phyloP scores from a whole-genome alignment of 2,329 filamentous ascomycete species.

The Exserohilum turcica region DNA sequence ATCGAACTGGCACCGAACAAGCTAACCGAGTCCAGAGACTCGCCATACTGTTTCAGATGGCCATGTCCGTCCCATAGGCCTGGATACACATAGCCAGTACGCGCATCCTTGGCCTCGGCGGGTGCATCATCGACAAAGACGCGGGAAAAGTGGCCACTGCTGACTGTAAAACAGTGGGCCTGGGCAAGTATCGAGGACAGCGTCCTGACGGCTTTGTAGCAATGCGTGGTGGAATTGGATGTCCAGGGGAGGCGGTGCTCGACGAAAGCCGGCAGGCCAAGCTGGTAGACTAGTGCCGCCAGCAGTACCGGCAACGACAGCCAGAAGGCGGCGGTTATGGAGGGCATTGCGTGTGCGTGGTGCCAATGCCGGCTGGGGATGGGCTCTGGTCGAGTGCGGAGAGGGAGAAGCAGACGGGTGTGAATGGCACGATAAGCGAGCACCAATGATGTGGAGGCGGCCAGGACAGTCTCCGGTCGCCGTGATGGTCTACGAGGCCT shows the following conservation, averaged over 20 bases:
- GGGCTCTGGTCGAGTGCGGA: background rate
- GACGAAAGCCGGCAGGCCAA: conserved; percentile 26
- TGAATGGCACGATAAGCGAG: conserved; percentile 5
- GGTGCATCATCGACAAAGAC: conserved; percentile 33
- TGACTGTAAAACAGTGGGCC: conserved; percentile 62
- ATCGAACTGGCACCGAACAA: conserved; percentile 65
- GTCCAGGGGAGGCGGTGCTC: conserved; percentile 24
- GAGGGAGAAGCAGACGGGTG: background rate
- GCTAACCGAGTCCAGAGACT: conserved; percentile 69
- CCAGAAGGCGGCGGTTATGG: conserved; percentile 27
- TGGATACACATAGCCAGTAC: conserved; percentile 63
- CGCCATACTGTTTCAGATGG: conserved; percentile 68
- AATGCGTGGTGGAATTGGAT: conserved; percentile 43
- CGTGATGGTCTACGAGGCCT: background rate
- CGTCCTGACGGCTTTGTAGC: conserved; percentile 55
- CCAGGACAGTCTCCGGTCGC: background rate
- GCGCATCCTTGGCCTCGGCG: conserved; percentile 17
- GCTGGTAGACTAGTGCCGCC: conserved; percentile 36
- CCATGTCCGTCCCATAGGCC: conserved; percentile 75
- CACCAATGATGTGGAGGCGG: background rate
- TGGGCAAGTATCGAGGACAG: conserved; percentile 46
- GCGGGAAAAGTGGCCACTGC: conserved; percentile 56
- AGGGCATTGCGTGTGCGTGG: conserved; percentile 28
- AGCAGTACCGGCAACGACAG: conserved; percentile 33
- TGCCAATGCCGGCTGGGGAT: conserved; percentile 1